Evolutionary conservation across 108 stramenopile genomes (phyloP), one percentile per base, ranked within the genome.

Genomic region (Craspedostauros australis): DNA sequence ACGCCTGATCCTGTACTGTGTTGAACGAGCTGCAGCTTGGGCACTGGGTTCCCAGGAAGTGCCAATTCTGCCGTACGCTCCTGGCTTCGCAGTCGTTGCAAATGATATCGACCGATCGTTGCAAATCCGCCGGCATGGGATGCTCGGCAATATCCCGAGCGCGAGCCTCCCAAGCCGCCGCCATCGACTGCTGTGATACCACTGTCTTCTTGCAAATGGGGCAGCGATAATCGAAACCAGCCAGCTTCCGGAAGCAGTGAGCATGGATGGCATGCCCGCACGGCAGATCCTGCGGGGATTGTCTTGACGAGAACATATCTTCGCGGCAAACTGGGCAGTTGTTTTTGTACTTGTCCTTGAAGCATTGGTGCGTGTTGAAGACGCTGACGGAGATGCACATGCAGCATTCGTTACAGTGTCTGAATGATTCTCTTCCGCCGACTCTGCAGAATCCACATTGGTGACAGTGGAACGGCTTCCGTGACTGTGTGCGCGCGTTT

Each of bases 121-220:
- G 72, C 52, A 91, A 57, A 50, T 87, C 90, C n/a, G 55, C 52
- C 5, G 86, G 90, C 90, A 91, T 91, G 39, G 90, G 90, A 53
- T 91, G 90, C 41, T 80, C 59, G 8, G 82, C 79, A 69, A 91
- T 91, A 53, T 91, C 90, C 27, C 84, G 52, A 2, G 85, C 89
- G 8, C 89, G 49, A 9, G 85, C 82, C 37, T 80, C 70, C 89
- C 89, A 87, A 2, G 85, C 83, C 11, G 83, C 83, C 24, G 78
- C 73, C 83, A 87, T 87, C 25, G 70, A 72, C 39, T 74, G 61
- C 32, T 75, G 70, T 16, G 69, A 68, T 18, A 91, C 81, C 0
- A 87, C 84, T 0, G 90, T 85, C 79, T 87, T 87, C 62, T 91
- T 87, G 52, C 90, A 91, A 55, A 91, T 85, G 1, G 90, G 90